Evolutionary conservation across 2,329 filamentous ascomycete species (phyloP).

Genomic region (Gliomastix tumulicola): DNA sequence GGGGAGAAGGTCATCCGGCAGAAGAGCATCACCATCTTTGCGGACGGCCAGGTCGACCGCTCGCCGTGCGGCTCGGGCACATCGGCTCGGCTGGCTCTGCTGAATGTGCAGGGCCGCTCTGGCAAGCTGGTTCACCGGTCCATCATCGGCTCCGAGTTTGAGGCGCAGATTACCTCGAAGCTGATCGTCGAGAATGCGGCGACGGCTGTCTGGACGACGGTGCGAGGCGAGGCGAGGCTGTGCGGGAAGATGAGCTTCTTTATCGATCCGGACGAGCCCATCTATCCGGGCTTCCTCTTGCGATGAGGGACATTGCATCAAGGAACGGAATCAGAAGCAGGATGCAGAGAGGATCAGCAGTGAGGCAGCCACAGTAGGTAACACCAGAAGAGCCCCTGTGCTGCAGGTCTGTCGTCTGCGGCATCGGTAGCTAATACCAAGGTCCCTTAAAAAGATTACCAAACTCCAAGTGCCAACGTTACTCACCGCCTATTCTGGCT

Average conservation of each 20-base stretch:
- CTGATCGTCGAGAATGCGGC: no score
- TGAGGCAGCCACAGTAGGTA: not conserved
- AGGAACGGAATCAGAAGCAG: no score
- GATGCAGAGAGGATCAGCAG: not conserved
- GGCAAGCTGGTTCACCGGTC: constrained; percentile 1
- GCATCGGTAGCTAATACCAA: no score
- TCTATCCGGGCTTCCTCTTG: constrained; percentile 6
- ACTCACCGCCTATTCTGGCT: no score
- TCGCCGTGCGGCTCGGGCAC: constrained; percentile 16
- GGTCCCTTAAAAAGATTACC: no score
- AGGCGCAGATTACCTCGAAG: not conserved
- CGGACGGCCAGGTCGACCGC: constrained; percentile 16
- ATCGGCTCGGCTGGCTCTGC: constrained; percentile 9
- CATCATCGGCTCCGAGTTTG: not conserved
- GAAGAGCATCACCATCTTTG: constrained; percentile 14
- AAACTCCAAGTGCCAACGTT: no score
- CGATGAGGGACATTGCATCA: no score
- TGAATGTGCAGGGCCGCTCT: constrained; percentile 4
- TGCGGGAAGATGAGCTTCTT: constrained; percentile 5
- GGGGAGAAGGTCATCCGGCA: constrained; percentile 3
- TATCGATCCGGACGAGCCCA: constrained; percentile 3
- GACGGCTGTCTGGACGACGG: no score
- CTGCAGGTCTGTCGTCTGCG: no score
- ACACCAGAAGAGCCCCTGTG: no score
- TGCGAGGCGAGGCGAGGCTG: constrained; percentile 4